phyloP scores from a whole-genome alignment of 2,329 filamentous ascomycete genomes.

The Apiospora hydei region DNA sequence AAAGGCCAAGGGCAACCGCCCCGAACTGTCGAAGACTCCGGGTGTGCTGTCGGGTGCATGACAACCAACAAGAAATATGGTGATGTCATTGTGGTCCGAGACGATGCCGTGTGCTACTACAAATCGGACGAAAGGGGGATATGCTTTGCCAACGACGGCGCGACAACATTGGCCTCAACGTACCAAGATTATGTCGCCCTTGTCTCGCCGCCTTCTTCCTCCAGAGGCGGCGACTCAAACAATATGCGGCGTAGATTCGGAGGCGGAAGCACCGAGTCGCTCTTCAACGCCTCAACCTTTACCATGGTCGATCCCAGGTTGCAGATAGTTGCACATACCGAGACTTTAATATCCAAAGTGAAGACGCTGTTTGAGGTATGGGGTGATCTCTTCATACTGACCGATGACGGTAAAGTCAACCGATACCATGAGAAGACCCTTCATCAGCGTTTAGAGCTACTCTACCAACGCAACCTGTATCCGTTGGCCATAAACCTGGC shows the following conservation, averaged over 20 bases:
- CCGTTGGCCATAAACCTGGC: constrained; percentile 91
- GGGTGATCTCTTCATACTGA: constrained; percentile 91
- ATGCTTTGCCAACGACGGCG: constrained; percentile 89
- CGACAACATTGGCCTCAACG: constrained; percentile 81
- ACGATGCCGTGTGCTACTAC: constrained; percentile 97
- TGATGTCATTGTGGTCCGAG: constrained; percentile 88
- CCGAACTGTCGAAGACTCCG: constrained; percentile 85
- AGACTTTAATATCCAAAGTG: constrained; percentile 82
- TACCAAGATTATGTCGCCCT: constrained; percentile 88
- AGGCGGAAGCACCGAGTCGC: constrained; percentile 72
- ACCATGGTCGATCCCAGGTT: constrained; percentile 91
- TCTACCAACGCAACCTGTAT: constrained; percentile 94
- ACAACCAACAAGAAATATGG: constrained; percentile 80
- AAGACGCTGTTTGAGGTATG: constrained; percentile 84
- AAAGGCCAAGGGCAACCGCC: constrained; percentile 89
- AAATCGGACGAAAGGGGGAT: constrained; percentile 83
- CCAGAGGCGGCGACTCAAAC: constrained; percentile 62
- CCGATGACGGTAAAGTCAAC: constrained; percentile 88
- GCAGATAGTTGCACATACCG: constrained; percentile 87
- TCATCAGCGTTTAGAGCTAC: constrained; percentile 88
- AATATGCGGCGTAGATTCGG: constrained; percentile 76
- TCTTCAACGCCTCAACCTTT: constrained; percentile 88
- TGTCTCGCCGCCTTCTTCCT: constrained; percentile 73
- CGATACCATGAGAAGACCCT: constrained; percentile 91
- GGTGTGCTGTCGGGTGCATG: constrained; percentile 96